Percentiles rank a stretch among this genome's conserved stretches.
Conservation (phyloP, 2,329 filamentous ascomycete species). For the Trichocomaceae sp. region DNA sequence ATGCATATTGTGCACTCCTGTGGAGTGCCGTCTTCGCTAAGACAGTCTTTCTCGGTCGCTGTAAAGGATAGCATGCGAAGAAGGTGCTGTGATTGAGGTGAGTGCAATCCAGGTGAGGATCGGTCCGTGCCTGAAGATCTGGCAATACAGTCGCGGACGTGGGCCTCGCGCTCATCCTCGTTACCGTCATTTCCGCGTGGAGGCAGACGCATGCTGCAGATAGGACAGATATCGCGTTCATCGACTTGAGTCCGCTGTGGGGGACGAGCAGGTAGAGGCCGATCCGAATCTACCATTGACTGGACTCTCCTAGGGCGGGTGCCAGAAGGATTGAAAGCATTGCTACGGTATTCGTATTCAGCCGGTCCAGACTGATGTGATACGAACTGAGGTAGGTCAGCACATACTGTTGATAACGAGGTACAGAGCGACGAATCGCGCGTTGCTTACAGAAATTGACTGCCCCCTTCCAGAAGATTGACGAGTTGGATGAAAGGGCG, state of each 20-base stretch:
- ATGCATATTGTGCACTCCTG: slow-evolving; percentile 60
- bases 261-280: slow-evolving; percentile 11
- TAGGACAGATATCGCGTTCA: slow-evolving; percentile 43
- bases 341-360: background rate
- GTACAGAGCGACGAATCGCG: background rate
- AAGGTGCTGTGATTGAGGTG: slow-evolving; percentile 18
- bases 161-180: slow-evolving; percentile 38
- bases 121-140: slow-evolving; percentile 23
- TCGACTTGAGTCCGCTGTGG: slow-evolving; percentile 23
- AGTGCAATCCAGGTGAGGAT: slow-evolving; percentile 14
- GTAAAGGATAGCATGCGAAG: slow-evolving; percentile 43
- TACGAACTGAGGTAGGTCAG: slow-evolving; percentile 8
- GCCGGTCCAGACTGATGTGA: slow-evolving; percentile 8
- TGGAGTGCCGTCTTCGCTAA: slow-evolving; percentile 45
- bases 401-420: background rate
- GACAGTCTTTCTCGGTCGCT: slow-evolving; percentile 59
- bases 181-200: slow-evolving; percentile 31
- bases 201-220: slow-evolving; percentile 38
- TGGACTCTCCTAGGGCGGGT: slow-evolving; percentile 11
- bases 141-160: slow-evolving; percentile 42
- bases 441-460: slow-evolving; percentile 6
- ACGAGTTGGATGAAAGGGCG: slow-evolving; percentile 8
- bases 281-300: slow-evolving; percentile 12
- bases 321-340: slow-evolving; percentile 3
- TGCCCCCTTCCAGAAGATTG: slow-evolving; percentile 7